These are phyloP conservation scores for Colletotrichum sansevieriae DNA, from an alignment of 2,329 filamentous ascomycete species.

Conservation along the genomic window DNA sequence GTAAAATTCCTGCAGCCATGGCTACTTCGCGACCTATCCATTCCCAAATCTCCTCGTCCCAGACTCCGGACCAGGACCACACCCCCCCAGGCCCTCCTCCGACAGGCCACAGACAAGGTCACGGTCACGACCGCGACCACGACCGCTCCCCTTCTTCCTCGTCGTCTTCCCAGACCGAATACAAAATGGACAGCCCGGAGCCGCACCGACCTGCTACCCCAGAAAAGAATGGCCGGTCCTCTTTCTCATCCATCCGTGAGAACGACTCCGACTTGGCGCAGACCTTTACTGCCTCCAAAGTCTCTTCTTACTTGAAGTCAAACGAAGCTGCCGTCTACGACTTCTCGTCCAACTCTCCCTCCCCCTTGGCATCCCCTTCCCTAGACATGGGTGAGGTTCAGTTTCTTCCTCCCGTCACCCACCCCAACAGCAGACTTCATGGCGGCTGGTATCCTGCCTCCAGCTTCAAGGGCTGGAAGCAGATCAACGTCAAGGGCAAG, in stretches of 20 bases:
- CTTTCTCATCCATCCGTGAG: constrained; percentile 74
- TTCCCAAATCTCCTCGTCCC: constrained; percentile 35
- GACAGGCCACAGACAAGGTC: constrained; percentile 37
- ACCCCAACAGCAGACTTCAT: constrained; percentile 68
- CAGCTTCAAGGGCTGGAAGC: constrained; percentile 73
- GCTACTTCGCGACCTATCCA: constrained; percentile 36
- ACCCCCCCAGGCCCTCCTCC: constrained; percentile 50
- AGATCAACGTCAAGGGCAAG: constrained; percentile 70
- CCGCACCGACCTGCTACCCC: constrained; percentile 47
- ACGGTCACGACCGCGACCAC: constrained; percentile 10
- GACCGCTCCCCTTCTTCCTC: constrained; percentile 3
- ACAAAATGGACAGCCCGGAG: constrained; percentile 49
- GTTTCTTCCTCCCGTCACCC: constrained; percentile 66
- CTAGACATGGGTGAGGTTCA: constrained; percentile 55
- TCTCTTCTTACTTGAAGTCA: constrained; percentile 67
- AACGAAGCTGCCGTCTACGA: constrained; percentile 66
- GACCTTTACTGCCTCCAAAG: constrained; percentile 73
- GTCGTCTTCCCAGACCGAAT: constrained; percentile 30
- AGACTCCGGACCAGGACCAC: constrained; percentile 50
- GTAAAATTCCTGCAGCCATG: constrained; percentile 40
- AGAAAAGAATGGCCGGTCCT: constrained; percentile 61
- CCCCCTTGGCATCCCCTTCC: constrained; percentile 44
- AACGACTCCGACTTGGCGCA: constrained; percentile 70
- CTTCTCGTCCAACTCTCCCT: constrained; percentile 60
- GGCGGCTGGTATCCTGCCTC: constrained; percentile 71